Conservation (phyloP, 495 filamentous ascomycete genomes). For the Penicillium atrosanguineum region DNA sequence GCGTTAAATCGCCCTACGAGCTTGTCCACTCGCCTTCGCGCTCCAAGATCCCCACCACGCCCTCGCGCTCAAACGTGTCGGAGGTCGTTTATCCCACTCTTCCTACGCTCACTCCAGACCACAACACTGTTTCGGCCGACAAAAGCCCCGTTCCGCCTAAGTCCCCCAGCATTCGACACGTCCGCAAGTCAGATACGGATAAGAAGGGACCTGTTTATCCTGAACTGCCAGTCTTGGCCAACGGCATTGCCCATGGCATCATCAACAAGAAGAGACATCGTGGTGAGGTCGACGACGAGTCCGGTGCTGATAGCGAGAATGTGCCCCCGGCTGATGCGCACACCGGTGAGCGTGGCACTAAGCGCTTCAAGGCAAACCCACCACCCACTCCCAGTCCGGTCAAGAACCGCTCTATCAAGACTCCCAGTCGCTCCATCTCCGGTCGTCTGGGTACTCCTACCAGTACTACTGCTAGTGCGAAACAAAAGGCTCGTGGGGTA, state of each 20-base stretch:
- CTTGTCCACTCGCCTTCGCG: slow-evolving; percentile 43
- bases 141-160: slow-evolving; percentile 1
- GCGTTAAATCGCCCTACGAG: slow-evolving; percentile 44
- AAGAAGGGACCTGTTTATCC: slow-evolving; percentile 16
- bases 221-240: slow-evolving; percentile 51
- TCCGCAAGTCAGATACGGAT: slow-evolving; percentile 29
- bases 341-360: slow-evolving; percentile 40
- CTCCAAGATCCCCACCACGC: slow-evolving; percentile 38
- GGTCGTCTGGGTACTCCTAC: slow-evolving; percentile 35
- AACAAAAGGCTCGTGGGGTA: slow-evolving; percentile 31
- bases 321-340: slow-evolving; percentile 36
- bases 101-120: slow-evolving; percentile 39
- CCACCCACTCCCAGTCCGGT: slow-evolving; percentile 35
- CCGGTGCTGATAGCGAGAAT: slow-evolving; percentile 48
- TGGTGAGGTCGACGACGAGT: slow-evolving; percentile 46
- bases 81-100: slow-evolving; percentile 45
- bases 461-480: slow-evolving; percentile 23
- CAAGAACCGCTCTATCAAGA: slow-evolving; percentile 34
- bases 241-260: slow-evolving; percentile 73
- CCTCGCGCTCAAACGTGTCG: slow-evolving; percentile 22
- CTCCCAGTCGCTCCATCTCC: slow-evolving; percentile 32
- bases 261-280: slow-evolving; percentile 70
- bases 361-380: slow-evolving; percentile 42
- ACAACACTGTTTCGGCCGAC: slow-evolving; percentile 8
- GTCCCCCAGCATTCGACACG: slow-evolving; percentile 36